These are phyloP conservation scores for Meredithiella fracta DNA, from an alignment of 2,329 filamentous ascomycete genomes.

Conservation along the genomic window DNA sequence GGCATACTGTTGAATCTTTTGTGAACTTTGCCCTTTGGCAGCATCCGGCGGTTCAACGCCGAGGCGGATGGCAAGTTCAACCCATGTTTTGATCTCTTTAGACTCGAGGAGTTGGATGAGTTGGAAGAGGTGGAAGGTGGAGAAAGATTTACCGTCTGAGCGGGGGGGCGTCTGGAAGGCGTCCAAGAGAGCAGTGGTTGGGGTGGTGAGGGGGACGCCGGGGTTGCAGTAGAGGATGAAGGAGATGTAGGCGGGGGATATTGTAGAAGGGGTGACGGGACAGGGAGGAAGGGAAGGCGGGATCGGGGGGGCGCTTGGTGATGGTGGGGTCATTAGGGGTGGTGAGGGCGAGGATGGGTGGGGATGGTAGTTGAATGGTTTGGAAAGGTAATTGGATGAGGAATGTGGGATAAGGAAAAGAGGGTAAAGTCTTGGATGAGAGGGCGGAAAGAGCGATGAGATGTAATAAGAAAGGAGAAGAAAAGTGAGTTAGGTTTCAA, in stretches of 20 bases:
- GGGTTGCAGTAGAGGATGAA: conserved; percentile 92
- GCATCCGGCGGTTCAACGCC: conserved; percentile 73
- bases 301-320: background rate
- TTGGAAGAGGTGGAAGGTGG: conserved; percentile 58
- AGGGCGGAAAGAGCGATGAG: background rate
- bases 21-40: conserved; percentile 72
- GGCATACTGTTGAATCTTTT: conserved; percentile 90
- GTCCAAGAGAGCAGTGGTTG: conserved; percentile 55
- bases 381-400: too few relatives aligned
- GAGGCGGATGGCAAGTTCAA: conserved; percentile 68
- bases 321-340: background rate
- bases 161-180: conserved; percentile 66
- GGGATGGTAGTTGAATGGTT: background rate
- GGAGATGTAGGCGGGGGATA: conserved; percentile 66
- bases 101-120: conserved; percentile 62
- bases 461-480: background rate
- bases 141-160: conserved; percentile 76
- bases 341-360: background rate
- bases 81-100: conserved; percentile 86
- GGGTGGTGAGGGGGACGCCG: conserved; percentile 46
- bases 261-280: conserved; percentile 48
- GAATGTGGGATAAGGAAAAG: background rate
- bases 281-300: conserved; percentile 15
- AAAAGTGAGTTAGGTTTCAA: background rate
- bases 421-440: background rate